phyloP scores from a whole-genome alignment of 768 basidiomycete genomes.

The Cyclocybe aegerita region DNA sequence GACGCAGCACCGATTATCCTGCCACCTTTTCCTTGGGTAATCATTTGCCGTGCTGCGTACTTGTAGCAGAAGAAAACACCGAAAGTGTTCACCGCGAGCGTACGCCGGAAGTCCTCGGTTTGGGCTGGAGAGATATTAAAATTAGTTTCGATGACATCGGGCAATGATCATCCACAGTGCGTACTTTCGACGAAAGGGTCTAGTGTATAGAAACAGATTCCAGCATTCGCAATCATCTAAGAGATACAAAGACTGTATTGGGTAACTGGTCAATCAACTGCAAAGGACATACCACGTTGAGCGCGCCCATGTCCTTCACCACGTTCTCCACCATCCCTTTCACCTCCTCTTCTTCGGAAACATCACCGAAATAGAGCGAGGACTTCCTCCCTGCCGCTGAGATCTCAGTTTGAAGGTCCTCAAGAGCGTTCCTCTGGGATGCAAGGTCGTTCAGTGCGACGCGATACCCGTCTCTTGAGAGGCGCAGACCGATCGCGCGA shows the following conservation, averaged over 20 bases:
- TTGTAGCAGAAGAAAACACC: slow-evolving; percentile 65
- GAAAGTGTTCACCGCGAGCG: slow-evolving; percentile 51
- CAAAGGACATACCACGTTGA: slow-evolving; percentile 40
- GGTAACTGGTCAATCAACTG: no score
- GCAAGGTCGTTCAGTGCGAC: slow-evolving; percentile 44
- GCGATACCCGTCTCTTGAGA: slow-evolving; percentile 46
- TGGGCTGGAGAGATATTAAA: slow-evolving; percentile 22
- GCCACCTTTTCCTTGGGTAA: slow-evolving; percentile 50
- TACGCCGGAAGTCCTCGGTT: slow-evolving; percentile 37
- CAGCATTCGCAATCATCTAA: slow-evolving; percentile 32
- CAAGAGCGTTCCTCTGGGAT: slow-evolving; percentile 24
- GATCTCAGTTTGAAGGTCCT: slow-evolving; percentile 25
- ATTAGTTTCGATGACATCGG: not conserved
- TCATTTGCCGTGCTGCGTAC: slow-evolving; percentile 62
- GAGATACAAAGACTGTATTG: not conserved
- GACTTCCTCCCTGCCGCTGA: slow-evolving; percentile 20
- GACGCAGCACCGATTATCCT: slow-evolving; percentile 51
- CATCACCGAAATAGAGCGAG: slow-evolving; percentile 29
- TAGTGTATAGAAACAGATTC: slow-evolving; percentile 9
- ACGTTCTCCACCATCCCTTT: slow-evolving; percentile 31
- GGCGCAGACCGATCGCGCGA: slow-evolving; percentile 42
- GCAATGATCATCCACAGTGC: not conserved
- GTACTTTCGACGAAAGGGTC: slow-evolving; percentile 19
- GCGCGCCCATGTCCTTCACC: slow-evolving; percentile 33
- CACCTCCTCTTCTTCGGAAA: slow-evolving; percentile 39